Base-by-base conservation (phyloP, 2,329 filamentous ascomycete species). In the Talaromyces pinophilus region DNA sequence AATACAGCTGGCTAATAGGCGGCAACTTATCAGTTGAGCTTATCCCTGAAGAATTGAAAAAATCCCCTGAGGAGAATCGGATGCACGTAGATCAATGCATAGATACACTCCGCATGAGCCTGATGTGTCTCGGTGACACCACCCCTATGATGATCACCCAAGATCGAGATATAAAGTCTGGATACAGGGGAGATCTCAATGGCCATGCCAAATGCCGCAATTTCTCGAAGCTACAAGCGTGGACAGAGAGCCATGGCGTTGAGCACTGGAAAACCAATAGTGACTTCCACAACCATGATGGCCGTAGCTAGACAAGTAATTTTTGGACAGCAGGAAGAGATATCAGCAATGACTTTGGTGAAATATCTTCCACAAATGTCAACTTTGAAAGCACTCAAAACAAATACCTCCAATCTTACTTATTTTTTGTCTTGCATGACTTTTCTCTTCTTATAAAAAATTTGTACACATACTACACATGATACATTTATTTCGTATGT, bases 161-260 rank as follows among this genome's bases (percentile, higher is more conserved):
- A 25, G 61, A 63, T 22, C 61, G 61, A 13, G 61, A 63, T 28
- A 15, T 22, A 44, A 38, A 13, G 7, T 55, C 61, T n/a, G 61
- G 50, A 8, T 63, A 42, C 15, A 63, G 40, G 17, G 61, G 17
- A 11, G 61, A 63, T 40, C 54, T 44, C 11, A 63, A 63, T 30
- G 40, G 48, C 48, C 61, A 63, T 57, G 22, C 54, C 40, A 63
- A 55, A n/a, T 63, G 61, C 25, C 61, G 61, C 22, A 63, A 63
- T 17, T 63, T 55, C 28, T 15, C 17, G 2, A 55, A 63, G 40
- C 54, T 63, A 25, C 48, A 33, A 17, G 50, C 55, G 25, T 63
- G 61, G 61, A 63, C 61, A 15, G 54, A 19, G 10, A 11, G 13
- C 7, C 61, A 63, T 44, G 61, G 61, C 15, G 25, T 63, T 44